Evolutionary conservation across 345 rosid species (phyloP), one percentile per base, ranked within the genome.

Genomic region (Sisymbrium irio): DNA sequence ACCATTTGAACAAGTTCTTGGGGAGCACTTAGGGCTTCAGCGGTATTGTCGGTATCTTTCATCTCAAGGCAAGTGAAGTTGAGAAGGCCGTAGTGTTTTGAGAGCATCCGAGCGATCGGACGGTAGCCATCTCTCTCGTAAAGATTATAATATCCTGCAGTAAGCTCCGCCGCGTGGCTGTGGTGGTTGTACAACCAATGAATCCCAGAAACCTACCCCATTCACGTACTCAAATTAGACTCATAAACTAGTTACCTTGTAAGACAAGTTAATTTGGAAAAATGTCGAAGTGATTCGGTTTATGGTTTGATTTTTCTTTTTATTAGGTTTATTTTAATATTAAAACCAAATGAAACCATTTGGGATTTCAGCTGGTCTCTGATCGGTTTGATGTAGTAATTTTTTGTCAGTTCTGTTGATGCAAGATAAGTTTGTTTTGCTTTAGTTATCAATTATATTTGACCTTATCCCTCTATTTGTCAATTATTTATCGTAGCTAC

Each of bases 21-120:
- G 7, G 96, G 90, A 63, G 81, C 93, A 39, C 89, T 82, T 75
- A 85, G 82, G 49, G 93, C 88, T 25, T 65, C 74, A 20, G 83
- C 84, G 0, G 15, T n/a, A 60, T 87, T 89, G 44, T 93, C 96
- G 0, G 84, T 54, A 84, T 93, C 72, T 75, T 74, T 84, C 98
- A 93, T 87, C 80, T 93, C 96, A 33, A 93, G 88, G 76, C 96
- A 90, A n/a, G 93, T 90, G 79, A 87, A 90, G 67, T 90, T 90
- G 64, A 89, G 65, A 40, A 83, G 78, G 33, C 75, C 91, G 30
- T 75, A 51, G 72, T 90, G 96, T 75, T 93, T 82, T 15, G 86
- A 81, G 37, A 90, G 82, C 86, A 90, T 86, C 74, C 92, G 79
- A 6, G 98, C 90, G 6, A 89, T 82, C 0, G 96, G 88, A 71